A percentile compares a stretch with the other conserved stretches of the same genome.
Evolutionary conservation across 2,329 filamentous ascomycete genomes (phyloP).

Genomic region (Amauroascus niger): DNA sequence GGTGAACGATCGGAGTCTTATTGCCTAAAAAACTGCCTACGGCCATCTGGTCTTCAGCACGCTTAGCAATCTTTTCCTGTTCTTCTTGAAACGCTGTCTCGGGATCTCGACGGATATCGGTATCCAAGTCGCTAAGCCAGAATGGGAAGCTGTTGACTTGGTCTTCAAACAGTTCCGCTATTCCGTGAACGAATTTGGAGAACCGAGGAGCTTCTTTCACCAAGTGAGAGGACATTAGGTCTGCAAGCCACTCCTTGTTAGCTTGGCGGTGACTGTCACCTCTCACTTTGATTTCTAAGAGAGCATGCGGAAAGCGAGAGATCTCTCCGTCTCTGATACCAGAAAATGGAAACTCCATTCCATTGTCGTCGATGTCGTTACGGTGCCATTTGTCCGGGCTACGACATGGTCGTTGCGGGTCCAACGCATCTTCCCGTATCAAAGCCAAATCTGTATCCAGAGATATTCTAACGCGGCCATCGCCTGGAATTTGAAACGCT

Average conservation of each 20-base stretch:
- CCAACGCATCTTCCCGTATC: slow-evolving; percentile 66
- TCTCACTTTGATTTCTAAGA: slow-evolving; percentile 86
- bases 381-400: slow-evolving; percentile 86
- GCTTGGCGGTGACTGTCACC: slow-evolving; percentile 45
- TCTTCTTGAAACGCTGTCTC: slow-evolving; percentile 85
- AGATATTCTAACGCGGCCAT: slow-evolving; percentile 81
- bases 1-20: slow-evolving; percentile 23
- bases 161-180: slow-evolving; percentile 86
- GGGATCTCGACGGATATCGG: slow-evolving; percentile 87
- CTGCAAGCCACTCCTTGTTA: slow-evolving; percentile 75
- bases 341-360: slow-evolving; percentile 78
- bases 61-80: slow-evolving; percentile 69
- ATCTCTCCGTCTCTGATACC: slow-evolving; percentile 85
- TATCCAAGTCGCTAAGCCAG: slow-evolving; percentile 86
- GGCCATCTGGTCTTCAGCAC: slow-evolving; percentile 75
- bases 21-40: slow-evolving; percentile 77
- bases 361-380: slow-evolving; percentile 70
- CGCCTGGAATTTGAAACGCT: slow-evolving; percentile 90
- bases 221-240: slow-evolving; percentile 84
- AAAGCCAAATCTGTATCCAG: slow-evolving; percentile 89
- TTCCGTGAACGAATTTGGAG: slow-evolving; percentile 93
- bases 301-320: slow-evolving; percentile 76
- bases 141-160: slow-evolving; percentile 93
- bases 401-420: slow-evolving; percentile 74
- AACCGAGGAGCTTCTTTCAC: slow-evolving; percentile 84